These are phyloP conservation scores for Rubia occidens DNA, from an alignment of 305 asterid genomes.

Conservation along the genomic window DNA sequence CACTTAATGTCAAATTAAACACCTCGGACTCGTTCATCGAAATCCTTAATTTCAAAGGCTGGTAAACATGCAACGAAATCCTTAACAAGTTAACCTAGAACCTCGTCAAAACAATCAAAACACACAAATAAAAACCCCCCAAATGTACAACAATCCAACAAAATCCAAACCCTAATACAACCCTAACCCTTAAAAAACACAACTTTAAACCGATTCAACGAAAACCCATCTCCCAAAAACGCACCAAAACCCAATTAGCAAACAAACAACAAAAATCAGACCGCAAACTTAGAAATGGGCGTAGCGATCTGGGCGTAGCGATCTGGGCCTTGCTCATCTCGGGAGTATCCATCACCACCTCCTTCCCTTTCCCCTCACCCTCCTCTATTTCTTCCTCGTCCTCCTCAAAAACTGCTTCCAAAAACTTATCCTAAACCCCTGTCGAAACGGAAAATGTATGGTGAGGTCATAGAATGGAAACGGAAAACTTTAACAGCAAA, in stretches of 20 bases:
- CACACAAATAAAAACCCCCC: neutral
- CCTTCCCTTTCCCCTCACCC: constrained; percentile 25
- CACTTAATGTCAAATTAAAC: neutral
- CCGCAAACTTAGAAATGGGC: constrained; percentile 60
- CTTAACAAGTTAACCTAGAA: neutral
- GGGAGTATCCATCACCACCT: constrained; percentile 72
- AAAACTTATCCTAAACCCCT: constrained; percentile 1
- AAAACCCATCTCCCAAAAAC: constrained; percentile 14
- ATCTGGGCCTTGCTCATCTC: constrained; percentile 71
- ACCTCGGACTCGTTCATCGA: neutral
- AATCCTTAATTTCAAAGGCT: neutral
- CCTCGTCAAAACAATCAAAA: neutral
- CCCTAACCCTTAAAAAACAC: neutral
- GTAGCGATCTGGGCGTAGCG: constrained; percentile 43
- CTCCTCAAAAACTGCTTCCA: constrained; percentile 4
- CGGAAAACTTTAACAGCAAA: too few relatives aligned
- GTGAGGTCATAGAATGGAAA: too few relatives aligned
- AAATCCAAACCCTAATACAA: too few relatives aligned
- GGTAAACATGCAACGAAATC: neutral
- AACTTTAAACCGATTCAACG: constrained; percentile 1
- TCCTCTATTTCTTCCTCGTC: constrained; percentile 31
- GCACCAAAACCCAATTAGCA: constrained; percentile 3
- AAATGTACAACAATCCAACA: neutral
- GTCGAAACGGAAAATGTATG: constrained; percentile 24
- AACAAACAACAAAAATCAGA: constrained; percentile 23